Base-by-base conservation (phyloP, 192 early-diverging fungal species). In the Coemansia biformis region DNA sequence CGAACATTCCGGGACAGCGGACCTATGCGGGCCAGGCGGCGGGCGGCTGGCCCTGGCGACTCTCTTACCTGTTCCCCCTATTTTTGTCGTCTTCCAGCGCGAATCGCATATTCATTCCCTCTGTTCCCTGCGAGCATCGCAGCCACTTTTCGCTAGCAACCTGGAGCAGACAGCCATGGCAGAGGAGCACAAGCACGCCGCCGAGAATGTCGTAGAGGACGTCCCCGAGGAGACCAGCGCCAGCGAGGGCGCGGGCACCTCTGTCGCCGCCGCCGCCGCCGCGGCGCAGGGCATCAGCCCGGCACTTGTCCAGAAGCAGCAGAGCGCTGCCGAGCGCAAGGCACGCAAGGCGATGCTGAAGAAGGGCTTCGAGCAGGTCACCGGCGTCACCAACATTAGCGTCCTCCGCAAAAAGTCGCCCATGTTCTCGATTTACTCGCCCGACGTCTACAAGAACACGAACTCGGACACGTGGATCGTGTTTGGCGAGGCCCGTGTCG, bases 261-360 rank as follows among this genome's bases (percentile, higher is more conserved):
- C 51, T 29, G 52, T 52, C 22, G 59, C 59, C 0, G 60, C 60
- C 0, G 59, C 46, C 4, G 51, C 64, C 1, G 64, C 57, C 1
- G 57, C 64, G 2, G 48, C 52, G 14, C 64, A 67, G 51, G 64
- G 52, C 31, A 52, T 47, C 51, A 59, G 36, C 59, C 59, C 47
- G 26, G 14, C 54, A 17, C 44, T 29, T 8, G 17, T 55, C 41
- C 53, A 57, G 54, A 69, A 57, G 49, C 66, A 66, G 59, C 87
- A 88, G 75, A 83, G 79, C 76, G 86, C 86, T 48, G 80, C 82
- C 52, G 93, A 98, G 79, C 86, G 85, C 78, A 96, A 98, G 87
- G 93, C 95, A 41, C 85, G 96, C 66, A 96, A 98, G 86, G 91
- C 90, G 34, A 78, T 98, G 70, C 71, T 78, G 62, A 90, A 90